A percentile compares a stretch with the other conserved stretches of the same genome.
Evolutionary conservation across 257 asterid genomes (phyloP).

Genomic region (Nicotiana sylvestris): DNA sequence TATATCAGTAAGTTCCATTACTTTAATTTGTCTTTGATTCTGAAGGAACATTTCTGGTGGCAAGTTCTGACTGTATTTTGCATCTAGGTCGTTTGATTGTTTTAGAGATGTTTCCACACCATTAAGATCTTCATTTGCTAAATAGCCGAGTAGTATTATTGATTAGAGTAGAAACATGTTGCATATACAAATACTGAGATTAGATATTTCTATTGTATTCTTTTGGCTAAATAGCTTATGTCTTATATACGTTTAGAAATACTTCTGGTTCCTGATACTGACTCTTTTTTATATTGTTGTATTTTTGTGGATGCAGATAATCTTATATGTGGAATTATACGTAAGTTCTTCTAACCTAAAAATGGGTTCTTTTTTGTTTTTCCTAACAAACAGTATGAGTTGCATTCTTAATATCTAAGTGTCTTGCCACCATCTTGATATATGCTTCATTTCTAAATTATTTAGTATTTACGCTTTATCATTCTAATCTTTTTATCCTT

Average conservation of each 20-base stretch:
- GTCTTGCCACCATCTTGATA: neutral
- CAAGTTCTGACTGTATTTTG: neutral
- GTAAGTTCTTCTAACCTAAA: conserved; percentile 53
- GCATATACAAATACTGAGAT: neutral
- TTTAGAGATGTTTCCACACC: neutral
- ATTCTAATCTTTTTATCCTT: conserved; percentile 7
- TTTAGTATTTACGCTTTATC: neutral
- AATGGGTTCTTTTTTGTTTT: neutral
- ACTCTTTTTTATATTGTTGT: conserved; percentile 11
- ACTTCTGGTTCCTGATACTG: conserved; percentile 16
- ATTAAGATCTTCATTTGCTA: neutral
- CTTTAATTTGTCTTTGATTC: neutral
- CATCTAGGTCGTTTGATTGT: neutral
- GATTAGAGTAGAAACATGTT: neutral
- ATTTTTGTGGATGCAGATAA: conserved; percentile 58
- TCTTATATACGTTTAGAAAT: neutral
- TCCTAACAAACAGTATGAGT: neutral
- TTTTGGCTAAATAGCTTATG: neutral
- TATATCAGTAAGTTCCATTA: conserved; percentile 65
- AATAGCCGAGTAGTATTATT: neutral
- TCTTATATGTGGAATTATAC: conserved; percentile 81
- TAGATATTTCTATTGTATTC: neutral
- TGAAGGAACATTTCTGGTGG: neutral
- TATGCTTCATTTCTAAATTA: neutral
- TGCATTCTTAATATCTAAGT: neutral